Percentiles rank a stretch among this genome's conserved stretches.
phyloP scores from a whole-genome alignment of 2,329 filamentous ascomycete genomes.

The Paraconiothyrium brasiliense region DNA sequence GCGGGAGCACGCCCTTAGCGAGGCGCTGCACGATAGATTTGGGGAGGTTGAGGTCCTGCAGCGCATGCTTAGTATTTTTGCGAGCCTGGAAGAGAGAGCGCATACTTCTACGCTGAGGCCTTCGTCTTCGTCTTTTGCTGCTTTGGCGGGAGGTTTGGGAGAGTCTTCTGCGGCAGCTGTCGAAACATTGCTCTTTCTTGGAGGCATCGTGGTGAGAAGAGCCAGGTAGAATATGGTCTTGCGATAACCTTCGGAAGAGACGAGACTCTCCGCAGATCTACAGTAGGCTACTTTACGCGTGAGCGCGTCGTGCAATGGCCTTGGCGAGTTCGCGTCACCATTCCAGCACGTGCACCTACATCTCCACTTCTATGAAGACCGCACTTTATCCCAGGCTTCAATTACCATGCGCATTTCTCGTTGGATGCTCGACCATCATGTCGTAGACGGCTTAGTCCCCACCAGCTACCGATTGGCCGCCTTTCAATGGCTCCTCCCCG shows the following conservation, averaged over 20 bases:
- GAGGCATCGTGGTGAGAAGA: conserved; percentile 50
- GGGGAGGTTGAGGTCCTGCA: conserved; percentile 73
- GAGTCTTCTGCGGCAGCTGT: conserved; percentile 43
- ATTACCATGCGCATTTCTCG: neutral
- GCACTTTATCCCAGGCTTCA: neutral
- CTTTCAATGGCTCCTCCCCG: neutral
- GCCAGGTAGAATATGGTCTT: conserved; percentile 16
- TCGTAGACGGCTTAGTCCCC: neutral
- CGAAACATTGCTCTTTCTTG: conserved; percentile 59
- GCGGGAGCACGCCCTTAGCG: conserved; percentile 80
- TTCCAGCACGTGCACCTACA: neutral
- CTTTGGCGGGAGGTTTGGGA: conserved; percentile 32
- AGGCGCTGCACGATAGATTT: conserved; percentile 83
- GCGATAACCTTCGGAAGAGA: conserved; percentile 17
- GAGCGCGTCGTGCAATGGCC: conserved; percentile 34
- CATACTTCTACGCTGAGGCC: conserved; percentile 56
- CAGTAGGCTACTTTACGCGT: conserved; percentile 32
- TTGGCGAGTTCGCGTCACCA: conserved; percentile 18
- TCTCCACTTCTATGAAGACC: neutral
- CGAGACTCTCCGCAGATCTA: conserved; percentile 9
- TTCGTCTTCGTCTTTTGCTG: conserved; percentile 52
- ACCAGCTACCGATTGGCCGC: neutral
- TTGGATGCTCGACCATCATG: neutral
- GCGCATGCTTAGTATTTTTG: conserved; percentile 16
- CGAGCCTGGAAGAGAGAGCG: conserved; percentile 9